Evolutionary conservation across 2,329 filamentous ascomycete species (phyloP).

Genomic region (Tolypocladium guangdongense): DNA sequence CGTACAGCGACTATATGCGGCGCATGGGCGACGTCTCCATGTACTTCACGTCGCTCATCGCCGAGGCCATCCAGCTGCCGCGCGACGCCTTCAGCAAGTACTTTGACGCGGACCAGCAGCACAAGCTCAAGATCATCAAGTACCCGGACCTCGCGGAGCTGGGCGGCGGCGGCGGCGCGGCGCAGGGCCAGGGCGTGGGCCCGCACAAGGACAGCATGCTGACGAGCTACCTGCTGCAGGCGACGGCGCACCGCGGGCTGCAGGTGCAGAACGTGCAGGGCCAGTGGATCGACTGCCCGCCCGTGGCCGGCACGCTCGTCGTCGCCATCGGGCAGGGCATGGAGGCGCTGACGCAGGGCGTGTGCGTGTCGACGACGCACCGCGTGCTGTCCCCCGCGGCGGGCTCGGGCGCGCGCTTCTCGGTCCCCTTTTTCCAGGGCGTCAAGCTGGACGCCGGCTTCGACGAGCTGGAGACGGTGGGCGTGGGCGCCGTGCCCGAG

Average conservation of each 20-base stretch:
- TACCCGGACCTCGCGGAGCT: slow-evolving; percentile 64
- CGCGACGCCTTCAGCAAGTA: slow-evolving; percentile 62
- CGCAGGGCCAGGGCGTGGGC: slow-evolving; percentile 52
- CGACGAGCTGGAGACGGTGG: slow-evolving; percentile 57
- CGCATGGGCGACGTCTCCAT: slow-evolving; percentile 64
- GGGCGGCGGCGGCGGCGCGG: slow-evolving; percentile 28
- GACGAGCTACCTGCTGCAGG: slow-evolving; percentile 71
- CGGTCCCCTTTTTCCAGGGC: slow-evolving; percentile 82
- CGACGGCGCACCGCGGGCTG: slow-evolving; percentile 61
- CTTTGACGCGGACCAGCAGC: slow-evolving; percentile 65
- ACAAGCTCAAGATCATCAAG: slow-evolving; percentile 84
- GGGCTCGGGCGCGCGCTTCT: slow-evolving; percentile 63
- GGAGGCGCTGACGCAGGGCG: slow-evolving; percentile 74
- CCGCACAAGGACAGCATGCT: slow-evolving; percentile 84
- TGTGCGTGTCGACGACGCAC: slow-evolving; percentile 74
- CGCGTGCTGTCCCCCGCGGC: slow-evolving; percentile 64
- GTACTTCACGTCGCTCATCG: slow-evolving; percentile 68
- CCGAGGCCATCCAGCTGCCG: slow-evolving; percentile 69
- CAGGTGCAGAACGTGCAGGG: slow-evolving; percentile 75
- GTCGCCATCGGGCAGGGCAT: slow-evolving; percentile 82
- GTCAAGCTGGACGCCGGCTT: slow-evolving; percentile 71
- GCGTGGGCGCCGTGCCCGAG: slow-evolving; percentile 48
- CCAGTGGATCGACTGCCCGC: slow-evolving; percentile 73
- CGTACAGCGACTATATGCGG: slow-evolving; percentile 65
- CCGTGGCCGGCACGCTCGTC: slow-evolving; percentile 65